Conservation (phyloP, 2,329 filamentous ascomycete genomes). For the Trichoderma arundinaceum region DNA sequence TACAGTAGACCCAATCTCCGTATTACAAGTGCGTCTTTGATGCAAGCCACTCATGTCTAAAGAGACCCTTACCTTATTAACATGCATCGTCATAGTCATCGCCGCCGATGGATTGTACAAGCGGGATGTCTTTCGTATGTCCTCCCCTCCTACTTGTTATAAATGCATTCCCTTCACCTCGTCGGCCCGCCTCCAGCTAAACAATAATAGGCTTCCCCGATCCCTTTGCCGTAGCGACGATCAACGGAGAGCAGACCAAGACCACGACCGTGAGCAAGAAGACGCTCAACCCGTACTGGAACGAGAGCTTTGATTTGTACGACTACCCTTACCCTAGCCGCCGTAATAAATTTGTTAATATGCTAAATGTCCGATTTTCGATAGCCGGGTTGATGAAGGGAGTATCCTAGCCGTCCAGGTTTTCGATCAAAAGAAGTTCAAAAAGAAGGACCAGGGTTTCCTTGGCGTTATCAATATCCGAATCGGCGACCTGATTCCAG, state of each 20-base stretch:
- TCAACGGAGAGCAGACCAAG: slow-evolving; percentile 97
- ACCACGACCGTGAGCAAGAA: slow-evolving; percentile 98
- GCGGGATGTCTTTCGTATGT: slow-evolving; percentile 97
- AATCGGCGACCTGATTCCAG: slow-evolving; percentile 85
- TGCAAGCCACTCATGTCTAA: slow-evolving; percentile 1
- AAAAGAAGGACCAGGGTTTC: slow-evolving; percentile 99
- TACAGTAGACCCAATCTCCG: slow-evolving; percentile 82
- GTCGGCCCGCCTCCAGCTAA: background rate
- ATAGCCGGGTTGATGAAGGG: slow-evolving; percentile 87
- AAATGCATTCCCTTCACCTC: background rate
- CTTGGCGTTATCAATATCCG: slow-evolving; percentile 97
- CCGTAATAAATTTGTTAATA: background rate
- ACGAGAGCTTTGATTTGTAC: slow-evolving; percentile 98
- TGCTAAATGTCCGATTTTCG: slow-evolving; percentile 29
- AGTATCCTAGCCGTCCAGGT: slow-evolving; percentile 98
- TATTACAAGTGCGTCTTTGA: slow-evolving; percentile 76
- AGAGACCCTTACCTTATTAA: slow-evolving; percentile 29
- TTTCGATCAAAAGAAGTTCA: slow-evolving; percentile 99
- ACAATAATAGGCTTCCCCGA: slow-evolving; percentile 83
- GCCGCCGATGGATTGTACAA: slow-evolving; percentile 98
- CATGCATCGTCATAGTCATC: slow-evolving; percentile 70
- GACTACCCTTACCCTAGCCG: slow-evolving; percentile 43
- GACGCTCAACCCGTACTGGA: slow-evolving; percentile 99
- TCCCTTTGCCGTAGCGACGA: slow-evolving; percentile 94
- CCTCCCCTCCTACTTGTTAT: background rate